Conservation (phyloP, 78 protist species). For the Planoprotostelium fungivorum region DNA sequence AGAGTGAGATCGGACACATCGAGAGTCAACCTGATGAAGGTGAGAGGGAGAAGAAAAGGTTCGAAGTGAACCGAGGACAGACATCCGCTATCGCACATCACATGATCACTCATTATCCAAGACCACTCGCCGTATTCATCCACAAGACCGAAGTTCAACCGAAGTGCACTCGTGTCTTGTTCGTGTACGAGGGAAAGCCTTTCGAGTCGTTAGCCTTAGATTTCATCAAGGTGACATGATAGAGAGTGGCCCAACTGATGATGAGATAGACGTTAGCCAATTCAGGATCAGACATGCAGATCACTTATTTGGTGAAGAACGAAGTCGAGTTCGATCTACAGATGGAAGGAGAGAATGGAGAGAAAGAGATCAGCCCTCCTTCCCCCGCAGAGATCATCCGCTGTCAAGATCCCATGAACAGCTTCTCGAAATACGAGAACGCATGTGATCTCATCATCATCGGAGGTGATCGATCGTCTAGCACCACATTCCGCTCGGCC, state of each 20-base stretch:
- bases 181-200: conserved; percentile 26
- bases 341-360: neutral
- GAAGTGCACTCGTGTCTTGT: conserved; percentile 2
- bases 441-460: neutral
- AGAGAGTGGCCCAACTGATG: neutral
- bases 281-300: neutral
- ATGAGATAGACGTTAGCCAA: neutral
- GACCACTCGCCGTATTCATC: neutral
- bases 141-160: neutral
- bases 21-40: neutral
- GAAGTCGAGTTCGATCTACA: neutral
- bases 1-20: neutral
- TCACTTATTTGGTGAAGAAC: neutral
- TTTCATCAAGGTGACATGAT: neutral
- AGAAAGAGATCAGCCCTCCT: too few relatives aligned
- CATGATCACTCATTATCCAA: neutral
- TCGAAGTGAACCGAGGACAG: neutral
- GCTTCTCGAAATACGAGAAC: neutral
- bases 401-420: neutral
- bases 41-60: neutral
- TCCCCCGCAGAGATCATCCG: neutral
- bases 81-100: neutral
- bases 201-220: neutral
- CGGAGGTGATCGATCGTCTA: neutral
- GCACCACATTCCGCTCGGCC: neutral